Base-by-base conservation (phyloP, 148 eudicot genomes). In the Cornus florida region DNA sequence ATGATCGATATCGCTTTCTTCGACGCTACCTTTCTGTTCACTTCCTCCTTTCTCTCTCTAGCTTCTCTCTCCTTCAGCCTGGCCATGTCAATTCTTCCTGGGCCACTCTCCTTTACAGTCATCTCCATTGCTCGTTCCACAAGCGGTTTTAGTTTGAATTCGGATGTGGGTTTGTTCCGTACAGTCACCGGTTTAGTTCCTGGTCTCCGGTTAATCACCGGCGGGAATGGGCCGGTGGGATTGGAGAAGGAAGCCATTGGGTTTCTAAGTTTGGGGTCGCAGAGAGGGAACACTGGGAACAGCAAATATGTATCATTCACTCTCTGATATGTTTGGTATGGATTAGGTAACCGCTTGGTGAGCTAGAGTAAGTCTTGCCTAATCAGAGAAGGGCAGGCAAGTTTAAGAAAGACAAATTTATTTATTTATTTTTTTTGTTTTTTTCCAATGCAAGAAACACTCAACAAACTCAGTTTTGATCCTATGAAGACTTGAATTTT, bases 1-100 rank as follows among this genome's bases (percentile, higher is more conserved):
- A 92, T 91, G 0, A 92, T 89, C 14, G 98, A 94, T 32, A 91
- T 90, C 0, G 98, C 98, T 80, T 94, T 94, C 76, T 86, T 85
- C 0, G 97, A 86, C 13, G 94, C 98, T 38, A 93, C 87, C 73
- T 95, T 95, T 46, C 81, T 74, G 84, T 93, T 95, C 17, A 86
- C 83, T 28, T 72, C 87, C 75, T 86, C 93, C 76, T 89, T 92
- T 70, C 93, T 89, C 87, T 89, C 91, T 75, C 59, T 84, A 23
- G 73, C 83, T 74, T 86, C 92, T 74, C 72, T 83, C 82, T 85
- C 86, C 75, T 86, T 83, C 70, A 82, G 81, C 83, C 83, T 83
- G 71, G 77, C 60, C 43, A 31, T 65, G 23, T 67, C 83, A 6
- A 66, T 31, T 77, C 59, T 73, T 69, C 33, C 28, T 19, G 43